Base-by-base conservation (phyloP, 1,284 basidiomycete genomes). In the Malassezia restricta region DNA sequence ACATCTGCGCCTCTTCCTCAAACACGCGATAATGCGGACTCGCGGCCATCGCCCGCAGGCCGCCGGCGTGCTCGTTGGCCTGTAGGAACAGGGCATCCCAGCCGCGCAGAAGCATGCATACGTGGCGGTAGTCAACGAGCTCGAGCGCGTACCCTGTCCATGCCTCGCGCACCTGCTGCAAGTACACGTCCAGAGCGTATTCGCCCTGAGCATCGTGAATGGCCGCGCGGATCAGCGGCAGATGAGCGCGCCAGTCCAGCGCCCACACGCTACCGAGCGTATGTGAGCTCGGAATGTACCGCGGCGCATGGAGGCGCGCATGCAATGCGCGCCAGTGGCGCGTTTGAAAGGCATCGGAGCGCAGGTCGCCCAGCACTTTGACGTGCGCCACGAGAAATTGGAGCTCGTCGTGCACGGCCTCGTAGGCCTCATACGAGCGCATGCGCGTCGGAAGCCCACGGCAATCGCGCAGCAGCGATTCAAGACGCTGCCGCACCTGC, bases 371-470 rank as follows among this genome's bases (percentile, higher is more conserved):
- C 30, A 99, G 80, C 59, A 95, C 78, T 1, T 83, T 74, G 73
- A 96, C 95, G 47, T 86, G 84, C 77, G 95, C 96, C 64, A 95
- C 79, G 32, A 92, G 78, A 6, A 82, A 82, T 43, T 85, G 81
- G 52, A 99, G 78, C 15, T 84, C 80, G 44, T 98, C 92, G 69
- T 96, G 92, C 3, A 98, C 89, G 71, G 88, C 92, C 77, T 98
- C 94, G 69, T 96, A 98, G 0, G 94, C 94, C 8, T 90, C 87
- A 73, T 98, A 99, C 74, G 98, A 94, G 55, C 94, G 82, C 94
- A 98, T 98, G 51, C 91, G 81, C 44, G 87, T 94, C 0, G 94
- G 94, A 91, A 99, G 92, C 47, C 96, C 92, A 75, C 91, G 90
- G 15, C 91, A 96, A 30, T 87, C 89, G 27, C 80, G 79, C 47